Percentiles rank a stretch among this genome's conserved stretches.
These are phyloP conservation scores for Russula virescens DNA, from an alignment of 768 basidiomycete genomes.

Conservation along the genomic window DNA sequence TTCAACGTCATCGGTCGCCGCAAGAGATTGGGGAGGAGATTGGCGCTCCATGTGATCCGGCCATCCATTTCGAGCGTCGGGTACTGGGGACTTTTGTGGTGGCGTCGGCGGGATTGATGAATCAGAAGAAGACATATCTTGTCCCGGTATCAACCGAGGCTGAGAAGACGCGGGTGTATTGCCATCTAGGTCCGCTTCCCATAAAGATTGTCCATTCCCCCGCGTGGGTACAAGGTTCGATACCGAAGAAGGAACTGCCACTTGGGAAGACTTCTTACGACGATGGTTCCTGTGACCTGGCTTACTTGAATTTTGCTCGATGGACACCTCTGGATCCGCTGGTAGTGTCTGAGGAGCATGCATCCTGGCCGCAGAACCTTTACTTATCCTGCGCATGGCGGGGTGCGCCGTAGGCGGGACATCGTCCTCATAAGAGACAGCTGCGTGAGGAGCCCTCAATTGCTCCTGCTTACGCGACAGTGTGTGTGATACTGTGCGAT, in stretches of 20 bases:
- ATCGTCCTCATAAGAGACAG: conserved; percentile 11
- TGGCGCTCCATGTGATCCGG: background rate
- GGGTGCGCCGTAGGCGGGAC: conserved; percentile 14
- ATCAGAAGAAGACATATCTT: background rate
- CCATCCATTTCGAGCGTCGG: background rate
- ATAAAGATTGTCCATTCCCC: background rate
- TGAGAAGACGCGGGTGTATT: background rate
- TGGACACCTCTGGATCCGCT: background rate
- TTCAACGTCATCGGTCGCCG: conserved; percentile 7
- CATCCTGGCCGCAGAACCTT: background rate
- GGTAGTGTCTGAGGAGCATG: background rate
- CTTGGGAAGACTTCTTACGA: background rate
- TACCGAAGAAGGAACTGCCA: background rate
- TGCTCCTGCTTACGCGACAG: conserved; percentile 5
- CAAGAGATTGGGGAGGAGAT: background rate
- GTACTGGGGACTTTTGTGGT: conserved; percentile 4
- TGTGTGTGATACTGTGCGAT: background rate
- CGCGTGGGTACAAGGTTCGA: background rate
- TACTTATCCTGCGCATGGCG: conserved; percentile 13
- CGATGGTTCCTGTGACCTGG: conserved; percentile 1
- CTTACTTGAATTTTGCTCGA: background rate
- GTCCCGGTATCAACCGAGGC: background rate
- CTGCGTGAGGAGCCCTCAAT: background rate
- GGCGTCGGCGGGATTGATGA: conserved; percentile 7
- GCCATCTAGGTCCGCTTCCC: background rate